Conservation (phyloP, 495 filamentous ascomycete species). For the Aspergillus funiculosus region DNA sequence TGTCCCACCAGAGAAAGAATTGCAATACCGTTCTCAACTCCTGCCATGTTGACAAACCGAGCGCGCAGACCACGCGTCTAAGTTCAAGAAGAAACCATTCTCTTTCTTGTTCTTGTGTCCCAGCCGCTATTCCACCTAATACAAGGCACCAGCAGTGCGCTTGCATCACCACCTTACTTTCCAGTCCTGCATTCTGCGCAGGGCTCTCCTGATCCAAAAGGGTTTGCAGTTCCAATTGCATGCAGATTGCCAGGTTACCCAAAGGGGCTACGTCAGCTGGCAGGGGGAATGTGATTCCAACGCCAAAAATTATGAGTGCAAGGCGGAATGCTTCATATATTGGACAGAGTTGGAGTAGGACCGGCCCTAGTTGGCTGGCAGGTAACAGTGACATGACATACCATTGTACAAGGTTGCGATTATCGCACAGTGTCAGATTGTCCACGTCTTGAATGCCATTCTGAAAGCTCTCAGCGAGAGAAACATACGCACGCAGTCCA, state of each 20-base stretch:
- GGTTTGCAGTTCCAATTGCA: background rate
- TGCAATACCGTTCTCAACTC: background rate
- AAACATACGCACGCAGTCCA: background rate
- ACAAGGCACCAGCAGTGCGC: background rate
- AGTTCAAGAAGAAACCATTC: background rate
- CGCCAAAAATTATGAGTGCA: background rate
- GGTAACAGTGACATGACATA: background rate
- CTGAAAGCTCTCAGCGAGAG: background rate
- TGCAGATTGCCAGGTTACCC: background rate
- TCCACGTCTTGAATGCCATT: background rate
- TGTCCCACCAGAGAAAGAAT: background rate
- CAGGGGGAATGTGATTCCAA: background rate
- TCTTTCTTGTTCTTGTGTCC: background rate
- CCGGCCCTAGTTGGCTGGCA: background rate
- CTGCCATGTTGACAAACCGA: background rate
- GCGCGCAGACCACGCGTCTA: background rate
- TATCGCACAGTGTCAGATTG: background rate
- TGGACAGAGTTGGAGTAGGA: background rate
- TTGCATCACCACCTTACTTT: background rate
- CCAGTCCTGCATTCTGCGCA: background rate
- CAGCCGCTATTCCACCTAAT: background rate
- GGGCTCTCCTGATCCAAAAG: no score
- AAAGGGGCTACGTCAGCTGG: background rate
- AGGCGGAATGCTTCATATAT: background rate
- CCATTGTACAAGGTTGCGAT: background rate